Evolutionary conservation across 2,329 filamentous ascomycete species (phyloP).

Genomic region (Sporothrix protearum): DNA sequence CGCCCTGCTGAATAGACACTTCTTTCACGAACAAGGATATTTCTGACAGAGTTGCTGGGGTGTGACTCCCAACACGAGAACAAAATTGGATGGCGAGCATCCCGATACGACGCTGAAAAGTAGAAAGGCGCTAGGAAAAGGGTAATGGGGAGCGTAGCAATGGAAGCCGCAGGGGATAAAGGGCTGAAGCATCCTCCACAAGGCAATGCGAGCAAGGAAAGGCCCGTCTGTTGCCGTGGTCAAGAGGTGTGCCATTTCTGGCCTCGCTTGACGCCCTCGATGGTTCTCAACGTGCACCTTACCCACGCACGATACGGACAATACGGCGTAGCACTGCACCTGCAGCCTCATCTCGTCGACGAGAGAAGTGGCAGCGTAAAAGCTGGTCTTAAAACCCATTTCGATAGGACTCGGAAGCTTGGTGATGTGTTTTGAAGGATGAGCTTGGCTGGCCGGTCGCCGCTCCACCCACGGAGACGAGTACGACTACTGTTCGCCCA

Average conservation of each 20-base stretch:
- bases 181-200: constrained; percentile 9
- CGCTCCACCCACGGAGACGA: not conserved
- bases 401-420: not conserved
- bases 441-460: not conserved
- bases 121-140: not conserved
- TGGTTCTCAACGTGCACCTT: not conserved
- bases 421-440: not conserved
- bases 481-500: not conserved
- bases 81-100: constrained; percentile 1
- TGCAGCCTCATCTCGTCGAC: not conserved
- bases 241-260: not conserved
- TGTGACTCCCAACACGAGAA: not conserved
- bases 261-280: not conserved
- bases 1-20: no score
- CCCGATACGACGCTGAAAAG: not conserved
- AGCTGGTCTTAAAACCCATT: no score
- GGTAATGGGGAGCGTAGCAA: not conserved
- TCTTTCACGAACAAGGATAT: not conserved
- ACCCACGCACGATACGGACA: constrained; percentile 5
- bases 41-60: not conserved
- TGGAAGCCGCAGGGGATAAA: not conserved
- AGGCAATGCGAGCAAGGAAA: constrained; percentile 4
- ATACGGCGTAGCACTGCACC: not conserved
- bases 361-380: not conserved
- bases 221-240: not conserved